A percentile compares a stretch with the other conserved stretches of the same genome.
These are phyloP conservation scores for Colletotrichum falcatum DNA, from an alignment of 2,329 filamentous ascomycete genomes.

Conservation along the genomic window DNA sequence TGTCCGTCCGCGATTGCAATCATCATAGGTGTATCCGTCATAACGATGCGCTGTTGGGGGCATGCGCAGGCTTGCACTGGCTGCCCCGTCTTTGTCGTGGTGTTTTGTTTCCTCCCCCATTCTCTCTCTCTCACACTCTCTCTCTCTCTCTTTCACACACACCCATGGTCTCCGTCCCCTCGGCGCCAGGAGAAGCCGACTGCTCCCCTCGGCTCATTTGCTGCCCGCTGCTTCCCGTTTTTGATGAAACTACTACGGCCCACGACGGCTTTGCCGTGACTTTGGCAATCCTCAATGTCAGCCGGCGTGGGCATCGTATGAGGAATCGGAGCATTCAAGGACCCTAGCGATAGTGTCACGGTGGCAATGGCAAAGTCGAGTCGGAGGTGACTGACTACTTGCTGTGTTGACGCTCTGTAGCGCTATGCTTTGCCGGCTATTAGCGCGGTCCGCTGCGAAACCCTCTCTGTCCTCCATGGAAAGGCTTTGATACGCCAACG, in stretches of 20 bases:
- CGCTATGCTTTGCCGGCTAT: constrained; percentile 9
- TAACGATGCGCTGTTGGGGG: constrained; percentile 11
- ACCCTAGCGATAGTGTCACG: constrained; percentile 3
- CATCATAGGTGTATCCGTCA: not conserved
- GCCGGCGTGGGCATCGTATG: constrained; percentile 18
- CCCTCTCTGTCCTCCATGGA: constrained; percentile 17
- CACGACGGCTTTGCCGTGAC: constrained; percentile 21
- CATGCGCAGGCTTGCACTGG: constrained; percentile 11
- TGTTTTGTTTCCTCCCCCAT: constrained; percentile 28
- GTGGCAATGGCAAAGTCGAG: constrained; percentile 21
- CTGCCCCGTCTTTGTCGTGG: not conserved
- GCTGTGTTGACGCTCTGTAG: constrained; percentile 25
- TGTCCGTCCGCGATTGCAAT: constrained; percentile 26
- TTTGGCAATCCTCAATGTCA: constrained; percentile 1
- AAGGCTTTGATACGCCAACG: constrained; percentile 24
- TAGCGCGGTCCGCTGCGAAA: constrained; percentile 30
- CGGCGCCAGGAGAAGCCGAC: constrained; percentile 31
- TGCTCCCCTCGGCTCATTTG: constrained; percentile 19
- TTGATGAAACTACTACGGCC: constrained; percentile 28
- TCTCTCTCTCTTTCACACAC: no score
- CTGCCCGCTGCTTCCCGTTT: constrained; percentile 12
- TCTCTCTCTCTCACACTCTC: constrained; percentile 38
- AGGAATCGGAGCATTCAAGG: constrained; percentile 6
- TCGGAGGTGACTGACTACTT: constrained; percentile 17
- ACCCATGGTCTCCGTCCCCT: constrained; percentile 17